Evolutionary conservation across 768 basidiomycete genomes (phyloP), one percentile per base, ranked within the genome.

Genomic region (Rhodotorula graminis): DNA sequence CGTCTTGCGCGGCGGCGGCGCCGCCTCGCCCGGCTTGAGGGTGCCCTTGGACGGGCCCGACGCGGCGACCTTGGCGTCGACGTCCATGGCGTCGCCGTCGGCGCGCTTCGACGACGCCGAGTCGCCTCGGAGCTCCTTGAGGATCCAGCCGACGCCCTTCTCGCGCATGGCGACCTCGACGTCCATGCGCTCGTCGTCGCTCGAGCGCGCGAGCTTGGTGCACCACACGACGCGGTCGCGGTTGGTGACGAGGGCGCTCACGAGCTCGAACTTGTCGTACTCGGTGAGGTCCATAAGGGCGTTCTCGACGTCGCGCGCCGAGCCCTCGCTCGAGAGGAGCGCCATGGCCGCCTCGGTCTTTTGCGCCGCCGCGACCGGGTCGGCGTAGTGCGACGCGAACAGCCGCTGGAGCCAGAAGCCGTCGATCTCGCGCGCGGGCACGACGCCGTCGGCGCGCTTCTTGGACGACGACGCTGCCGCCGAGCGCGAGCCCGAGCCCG

Each of bases 321-420:
- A 87, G 18, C 90, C 89, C 78, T 95, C 93, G 5, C 92, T 93
- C 33, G 88, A 87, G 61, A 96, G 89, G 78, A 92, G 87, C 65
- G 86, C 86, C 65, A 98, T 87, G 2, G 94, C 93, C 18, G 88
- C 83, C 2, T 89, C 83, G 0, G 96, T 91, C 78, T 98, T 94
- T 82, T 92, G 90, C 68, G 93, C 89, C 6, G 93, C 91, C 25
- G 92, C 96, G 78, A 93, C 89, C 4, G 96, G 91, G 80, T 99
- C 96, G 10, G 94, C 86, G 79, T 96, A 97, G 23, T 93, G 85
- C 79, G 92, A 88, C 0, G 91, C 87, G 63, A 98, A 88, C 70
- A 95, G 90, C 2, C 94, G 89, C 79, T 99, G 96, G 0, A 99
- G 92, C 94, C 94, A 99, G 87, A 98, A 98, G 40, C 87, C 95